Conservation (phyloP, 345 rosid species). For the Sonneratia alba region DNA sequence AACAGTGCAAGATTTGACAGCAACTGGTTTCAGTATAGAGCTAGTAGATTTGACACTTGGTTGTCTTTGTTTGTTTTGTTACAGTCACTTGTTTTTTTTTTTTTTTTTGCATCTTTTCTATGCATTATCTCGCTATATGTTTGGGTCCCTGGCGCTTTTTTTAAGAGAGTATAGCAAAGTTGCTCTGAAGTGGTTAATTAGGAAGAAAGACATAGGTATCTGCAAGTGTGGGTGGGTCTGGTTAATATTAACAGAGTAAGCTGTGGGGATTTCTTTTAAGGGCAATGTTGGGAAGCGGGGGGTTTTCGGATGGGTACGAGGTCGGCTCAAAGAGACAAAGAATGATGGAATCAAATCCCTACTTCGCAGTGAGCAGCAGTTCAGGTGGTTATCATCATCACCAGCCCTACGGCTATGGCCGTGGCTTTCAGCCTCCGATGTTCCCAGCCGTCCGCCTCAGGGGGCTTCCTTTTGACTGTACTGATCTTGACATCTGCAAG, state of each 20-base stretch:
- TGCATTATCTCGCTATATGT: not conserved
- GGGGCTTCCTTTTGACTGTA: slow-evolving; percentile 91
- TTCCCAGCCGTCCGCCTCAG: slow-evolving; percentile 91
- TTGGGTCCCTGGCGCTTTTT: not conserved
- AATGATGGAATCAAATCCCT: slow-evolving; percentile 98
- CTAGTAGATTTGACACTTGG: not conserved
- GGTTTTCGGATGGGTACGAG: slow-evolving; percentile 92
- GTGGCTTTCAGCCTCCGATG: slow-evolving; percentile 43
- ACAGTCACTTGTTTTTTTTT: too few relatives aligned
- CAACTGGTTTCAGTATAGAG: not conserved
- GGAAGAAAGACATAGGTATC: slow-evolving; percentile 24
- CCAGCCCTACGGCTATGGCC: slow-evolving; percentile 47
- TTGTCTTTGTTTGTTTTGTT: not conserved
- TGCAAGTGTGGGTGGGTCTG: slow-evolving; percentile 64
- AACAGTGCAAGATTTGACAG: not conserved
- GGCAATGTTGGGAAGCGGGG: slow-evolving; percentile 99
- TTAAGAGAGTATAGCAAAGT: slow-evolving; percentile 16
- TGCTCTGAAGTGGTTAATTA: slow-evolving; percentile 11
- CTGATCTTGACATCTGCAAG: slow-evolving; percentile 80
- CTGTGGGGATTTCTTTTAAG: slow-evolving; percentile 74
- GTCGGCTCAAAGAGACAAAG: slow-evolving; percentile 99
- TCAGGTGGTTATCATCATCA: slow-evolving; percentile 52
- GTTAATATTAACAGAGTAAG: slow-evolving; percentile 89
- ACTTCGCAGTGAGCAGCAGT: slow-evolving; percentile 94
- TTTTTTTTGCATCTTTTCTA: not conserved